These are phyloP conservation scores for Citrus inodora DNA, from an alignment of 345 rosid genomes.

Conservation along the genomic window DNA sequence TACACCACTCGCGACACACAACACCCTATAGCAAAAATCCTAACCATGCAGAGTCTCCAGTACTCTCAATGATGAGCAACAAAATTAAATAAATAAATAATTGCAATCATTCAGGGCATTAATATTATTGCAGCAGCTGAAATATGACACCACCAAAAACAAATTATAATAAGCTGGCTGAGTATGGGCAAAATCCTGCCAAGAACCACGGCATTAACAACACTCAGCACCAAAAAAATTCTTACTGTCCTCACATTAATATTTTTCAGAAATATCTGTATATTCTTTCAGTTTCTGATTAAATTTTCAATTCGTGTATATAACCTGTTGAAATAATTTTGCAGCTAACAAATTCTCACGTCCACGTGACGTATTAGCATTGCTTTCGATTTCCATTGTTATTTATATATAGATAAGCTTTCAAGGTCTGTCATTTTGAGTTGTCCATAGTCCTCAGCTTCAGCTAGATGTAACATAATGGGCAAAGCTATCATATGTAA, in stretches of 20 bases:
- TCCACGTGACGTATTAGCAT: not conserved
- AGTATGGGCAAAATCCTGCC: conserved; percentile 7
- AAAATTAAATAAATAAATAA: no score
- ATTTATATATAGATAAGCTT: not conserved
- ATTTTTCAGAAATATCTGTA: not conserved
- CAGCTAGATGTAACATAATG: no score
- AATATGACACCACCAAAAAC: not conserved
- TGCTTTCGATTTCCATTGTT: not conserved
- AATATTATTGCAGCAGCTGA: not conserved
- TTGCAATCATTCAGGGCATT: not conserved
- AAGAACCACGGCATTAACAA: not conserved
- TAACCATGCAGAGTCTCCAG: no score
- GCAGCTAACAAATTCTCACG: not conserved
- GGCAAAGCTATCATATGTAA: no score
- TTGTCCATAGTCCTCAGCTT: no score
- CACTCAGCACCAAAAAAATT: not conserved
- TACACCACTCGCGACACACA: no score
- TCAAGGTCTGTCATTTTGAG: not conserved
- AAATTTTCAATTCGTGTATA: not conserved
- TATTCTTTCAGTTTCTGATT: not conserved
- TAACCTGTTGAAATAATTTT: no score
- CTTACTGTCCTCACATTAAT: not conserved
- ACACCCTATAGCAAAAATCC: no score
- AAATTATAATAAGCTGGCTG: not conserved
- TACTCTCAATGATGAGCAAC: no score